Base-by-base conservation (phyloP, 306 rosid genomes). In the Vigna reflexopilosa region DNA sequence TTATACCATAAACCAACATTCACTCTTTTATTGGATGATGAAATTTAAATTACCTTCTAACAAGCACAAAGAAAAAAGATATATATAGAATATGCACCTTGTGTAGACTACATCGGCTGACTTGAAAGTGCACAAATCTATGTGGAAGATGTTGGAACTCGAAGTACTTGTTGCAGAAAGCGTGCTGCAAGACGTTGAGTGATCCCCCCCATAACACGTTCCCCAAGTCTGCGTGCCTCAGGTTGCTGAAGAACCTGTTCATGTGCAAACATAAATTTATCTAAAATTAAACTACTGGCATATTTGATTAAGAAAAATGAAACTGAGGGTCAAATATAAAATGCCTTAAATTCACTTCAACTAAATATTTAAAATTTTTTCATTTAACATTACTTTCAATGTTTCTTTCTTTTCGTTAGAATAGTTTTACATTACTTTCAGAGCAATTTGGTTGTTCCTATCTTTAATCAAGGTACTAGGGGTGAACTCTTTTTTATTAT, bases 161-260 rank as follows among this genome's bases (percentile, higher is more conserved):
- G 90, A 67, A 94, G 97, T 62, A 90, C 85, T 92, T 90, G 98
- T 66, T 92, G 97, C 71, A 94, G 87, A 87, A 92, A 79, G 61
- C 98, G 91, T 28, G 98, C 98, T 0, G 96, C 95, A 44, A 94
- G 89, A 44, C 97, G 97, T 67, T 88, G 98, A 38, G 97, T 89
- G 81, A 94, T 89, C 48, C 98, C 98, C 16, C 93, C 94, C 64
- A 88, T 58, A 47, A 94, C 90, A 67, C 90, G 88, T 2, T 85
- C 88, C 58, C 97, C 98, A 13, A 94, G 81, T 72, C 74, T 81
- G 65, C 93, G 98, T 45, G 90, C 96, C 80, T 94, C 97, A 3
- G 92, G 97, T 79, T 92, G 91, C 83, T 89, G 97, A 86, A 94
- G 97, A 77, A 90, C 87, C 97, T 94, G 79, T 67, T 77, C 72